These are phyloP conservation scores for Coprinopsis sp. DNA, from an alignment of 768 basidiomycete genomes.

Conservation along the genomic window DNA sequence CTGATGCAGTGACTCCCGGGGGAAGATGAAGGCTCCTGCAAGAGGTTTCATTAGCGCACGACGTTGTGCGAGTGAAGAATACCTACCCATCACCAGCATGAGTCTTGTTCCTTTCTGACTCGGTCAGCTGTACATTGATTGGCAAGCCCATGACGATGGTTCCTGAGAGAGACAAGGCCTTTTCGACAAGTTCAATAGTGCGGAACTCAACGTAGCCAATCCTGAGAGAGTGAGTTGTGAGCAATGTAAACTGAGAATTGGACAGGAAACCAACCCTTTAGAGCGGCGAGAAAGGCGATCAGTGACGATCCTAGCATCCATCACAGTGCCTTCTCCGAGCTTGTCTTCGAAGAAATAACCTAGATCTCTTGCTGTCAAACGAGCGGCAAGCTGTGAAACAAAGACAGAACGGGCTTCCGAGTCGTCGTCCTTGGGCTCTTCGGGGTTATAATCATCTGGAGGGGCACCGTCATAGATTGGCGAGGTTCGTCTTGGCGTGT, in stretches of 20 bases:
- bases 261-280: constrained; percentile 71
- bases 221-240: constrained; percentile 36
- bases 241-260: background rate
- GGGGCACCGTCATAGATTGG: constrained; percentile 62
- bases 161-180: constrained; percentile 84
- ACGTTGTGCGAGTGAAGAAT: background rate
- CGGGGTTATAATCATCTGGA: constrained; percentile 70
- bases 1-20: constrained; percentile 77
- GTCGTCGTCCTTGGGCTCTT: constrained; percentile 92
- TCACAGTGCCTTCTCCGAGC: constrained; percentile 87
- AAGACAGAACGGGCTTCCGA: constrained; percentile 98
- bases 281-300: constrained; percentile 92
- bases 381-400: constrained; percentile 95
- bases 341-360: constrained; percentile 99
- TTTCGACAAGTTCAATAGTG: constrained; percentile 84
- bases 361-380: constrained; percentile 93
- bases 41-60: too few species aligned
- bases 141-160: constrained; percentile 98
- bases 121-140: constrained; percentile 93
- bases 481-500: constrained; percentile 53
- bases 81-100: constrained; percentile 85
- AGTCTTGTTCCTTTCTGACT: constrained; percentile 89
- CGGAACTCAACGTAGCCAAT: constrained; percentile 99
- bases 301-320: constrained; percentile 95
- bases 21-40: constrained; percentile 76